These are phyloP conservation scores for Vitellaria paradoxa DNA, from an alignment of 179 eudicot species.

Conservation along the genomic window DNA sequence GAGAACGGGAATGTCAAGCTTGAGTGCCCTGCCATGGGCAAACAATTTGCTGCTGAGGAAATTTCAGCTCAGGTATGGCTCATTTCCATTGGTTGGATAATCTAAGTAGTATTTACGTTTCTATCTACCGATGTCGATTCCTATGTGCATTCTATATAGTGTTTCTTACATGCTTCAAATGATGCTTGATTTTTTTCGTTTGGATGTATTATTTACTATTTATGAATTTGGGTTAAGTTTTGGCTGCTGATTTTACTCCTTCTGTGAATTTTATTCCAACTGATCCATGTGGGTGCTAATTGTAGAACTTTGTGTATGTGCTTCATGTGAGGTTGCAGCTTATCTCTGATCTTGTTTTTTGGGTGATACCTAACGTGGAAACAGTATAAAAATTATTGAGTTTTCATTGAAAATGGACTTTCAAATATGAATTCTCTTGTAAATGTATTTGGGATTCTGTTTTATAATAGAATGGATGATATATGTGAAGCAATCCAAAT, in stretches of 20 bases:
- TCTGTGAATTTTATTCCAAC: not conserved
- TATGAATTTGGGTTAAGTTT: not conserved
- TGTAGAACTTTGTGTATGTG: not conserved
- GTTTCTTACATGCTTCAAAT: not conserved
- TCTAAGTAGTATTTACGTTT: not conserved
- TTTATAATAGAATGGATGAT: not conserved
- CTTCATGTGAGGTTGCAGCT: not conserved
- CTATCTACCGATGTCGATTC: constrained; percentile 36
- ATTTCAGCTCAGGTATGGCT: constrained; percentile 78
- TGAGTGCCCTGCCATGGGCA: constrained; percentile 92
- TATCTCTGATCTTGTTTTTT: not conserved
- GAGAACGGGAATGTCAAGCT: constrained; percentile 92
- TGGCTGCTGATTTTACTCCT: not conserved
- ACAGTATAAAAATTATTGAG: not conserved
- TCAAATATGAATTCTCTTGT: not conserved
- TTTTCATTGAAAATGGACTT: not conserved
- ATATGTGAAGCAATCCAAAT: not conserved
- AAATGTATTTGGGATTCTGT: not conserved
- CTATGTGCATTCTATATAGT: not conserved
- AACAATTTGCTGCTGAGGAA: constrained; percentile 88
- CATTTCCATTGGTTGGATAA: not conserved
- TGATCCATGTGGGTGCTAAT: not conserved
- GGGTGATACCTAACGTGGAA: not conserved
- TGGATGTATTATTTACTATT: not conserved
- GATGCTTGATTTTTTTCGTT: not conserved